Evolutionary conservation across 495 filamentous ascomycete species (phyloP), one percentile per base, ranked within the genome.

Genomic region (Staphylotrichum longicolle): DNA sequence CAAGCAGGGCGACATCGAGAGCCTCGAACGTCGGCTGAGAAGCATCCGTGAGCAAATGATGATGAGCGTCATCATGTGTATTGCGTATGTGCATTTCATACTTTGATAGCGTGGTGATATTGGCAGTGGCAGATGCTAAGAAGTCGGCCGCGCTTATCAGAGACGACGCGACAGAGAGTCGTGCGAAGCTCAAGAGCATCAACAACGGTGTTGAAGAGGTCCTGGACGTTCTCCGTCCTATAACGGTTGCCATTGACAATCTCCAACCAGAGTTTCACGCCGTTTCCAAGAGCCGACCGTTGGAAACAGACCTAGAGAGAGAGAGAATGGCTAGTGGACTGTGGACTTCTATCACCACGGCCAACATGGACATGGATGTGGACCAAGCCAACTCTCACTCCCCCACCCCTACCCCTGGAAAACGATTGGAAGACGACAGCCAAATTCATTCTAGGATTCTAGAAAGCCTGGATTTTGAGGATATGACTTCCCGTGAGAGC

Each of bases 41-140:
- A 45, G 42, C 11, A 45, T 45, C 14, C 42, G 42, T 12, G 42
- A 45, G 14, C 42, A 45, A 45, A 45, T 12, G n/a, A 45, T 45
- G 42, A 45, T 45, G 42, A 45, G 42, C 42, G 42, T 45, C 7
- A 45, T 45, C 42, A 45, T 45, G 42, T 45, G 42, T 45, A 45
- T 45, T 12, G 5, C 14, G 42, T 45, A 45, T 14, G 42, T 14
- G 5, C 14, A 12, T 45, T 45, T 45, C 20, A 27, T 27, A 27
- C 20, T 27, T 27, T 27, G 20, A 27, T 27, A 27, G 20, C 20
- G 20, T 27, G 20, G 20, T 27, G 20, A 27, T 27, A 27, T 27
- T 27, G 20, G 20, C 20, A 27, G 20, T 27, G 20, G 1, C 42
- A 45, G 42, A 5, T 12, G 42, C 42, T 45, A 12, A 45, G 42